Evolutionary conservation across 768 basidiomycete genomes (phyloP), one percentile per base, ranked within the genome.

Genomic region (Postia placenta): DNA sequence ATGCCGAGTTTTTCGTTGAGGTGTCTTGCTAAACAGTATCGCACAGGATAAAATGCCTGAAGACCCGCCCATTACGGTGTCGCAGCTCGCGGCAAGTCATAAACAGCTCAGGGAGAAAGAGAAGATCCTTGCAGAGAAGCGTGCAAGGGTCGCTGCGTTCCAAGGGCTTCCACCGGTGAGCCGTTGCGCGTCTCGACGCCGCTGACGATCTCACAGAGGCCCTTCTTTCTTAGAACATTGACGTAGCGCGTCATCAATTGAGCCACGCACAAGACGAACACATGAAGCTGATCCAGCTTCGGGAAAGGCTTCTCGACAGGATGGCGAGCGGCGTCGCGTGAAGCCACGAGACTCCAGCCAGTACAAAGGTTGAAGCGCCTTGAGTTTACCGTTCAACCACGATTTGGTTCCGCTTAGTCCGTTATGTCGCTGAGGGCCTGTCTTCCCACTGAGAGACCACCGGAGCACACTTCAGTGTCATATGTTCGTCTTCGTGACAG

Each of bases 161-260:
- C 71, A 71, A 53, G 76, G 75, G 0, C 60, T 80, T 11, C 76
- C 78, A 15, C 75, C 77, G 1, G 77, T 77, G 58, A 23, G 64
- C 23, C n/a, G 23, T 5, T 17, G 12, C 36, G n/a, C 11, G 36
- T 35, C n/a, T n/a, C 17, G 4, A 26, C 20, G 17, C 43, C 19
- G 17, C 17, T 27, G 2, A 15, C 3, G 25, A 5, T 27, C 4
- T 20, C 28, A 15, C n/a, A 39, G n/a, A 42, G 33, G 48, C 2
- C 27, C 4, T 35, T 15, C 37, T 17, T 2, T 14, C 9, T 1
- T 40, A 78, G 77, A 75, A 77, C 45, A 53, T 78, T 5, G 72
- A 76, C 5, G 58, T 76, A 2, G 76, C 76, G 0, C 60, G 69
- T 11, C 64, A 70, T 23, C 70, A 75, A 47, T 60, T 79, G 5